phyloP scores from a whole-genome alignment of 2,329 filamentous ascomycete species.

The Aspergillus intermedius region DNA sequence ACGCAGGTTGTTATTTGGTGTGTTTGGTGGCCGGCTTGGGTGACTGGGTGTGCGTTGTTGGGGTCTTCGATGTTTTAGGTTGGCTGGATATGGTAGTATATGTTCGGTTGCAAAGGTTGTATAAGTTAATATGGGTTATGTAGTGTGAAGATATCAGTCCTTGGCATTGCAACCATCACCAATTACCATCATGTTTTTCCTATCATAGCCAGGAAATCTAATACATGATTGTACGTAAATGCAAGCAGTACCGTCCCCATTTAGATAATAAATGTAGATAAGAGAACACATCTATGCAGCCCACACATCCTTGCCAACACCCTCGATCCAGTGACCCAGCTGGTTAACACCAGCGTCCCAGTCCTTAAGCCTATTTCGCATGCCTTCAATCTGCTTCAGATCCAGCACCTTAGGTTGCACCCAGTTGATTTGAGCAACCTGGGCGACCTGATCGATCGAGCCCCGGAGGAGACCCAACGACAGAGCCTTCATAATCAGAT shows the following conservation, averaged over 20 bases:
- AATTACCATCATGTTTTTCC: slow-evolving; percentile 1
- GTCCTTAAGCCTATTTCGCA: slow-evolving; percentile 79
- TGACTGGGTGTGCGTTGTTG: slow-evolving; percentile 48
- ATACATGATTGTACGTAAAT: slow-evolving; percentile 13
- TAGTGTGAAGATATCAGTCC: background rate
- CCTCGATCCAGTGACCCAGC: slow-evolving; percentile 94
- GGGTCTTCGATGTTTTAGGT: slow-evolving; percentile 28
- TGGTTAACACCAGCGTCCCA: slow-evolving; percentile 97
- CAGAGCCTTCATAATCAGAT: slow-evolving; percentile 98
- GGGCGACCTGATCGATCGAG: slow-evolving; percentile 92
- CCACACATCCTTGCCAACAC: slow-evolving; percentile 91
- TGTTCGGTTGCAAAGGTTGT: background rate
- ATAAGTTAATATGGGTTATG: slow-evolving; percentile 1
- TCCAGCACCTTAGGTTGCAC: slow-evolving; percentile 98
- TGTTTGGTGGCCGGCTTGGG: slow-evolving; percentile 92
- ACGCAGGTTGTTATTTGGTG: slow-evolving; percentile 88
- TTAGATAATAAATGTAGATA: slow-evolving; percentile 8
- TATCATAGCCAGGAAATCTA: slow-evolving; percentile 7
- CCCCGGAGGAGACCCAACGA: slow-evolving; percentile 84
- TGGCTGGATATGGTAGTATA: background rate
- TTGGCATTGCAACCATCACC: background rate
- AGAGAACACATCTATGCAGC: slow-evolving; percentile 54
- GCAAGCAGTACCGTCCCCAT: slow-evolving; percentile 3
- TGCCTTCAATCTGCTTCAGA: slow-evolving; percentile 87
- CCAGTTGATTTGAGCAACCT: slow-evolving; percentile 94